A percentile compares a stretch with the other conserved stretches of the same genome.
Conservation (phyloP, 1,284 basidiomycete genomes). For the Mycena sp. region DNA sequence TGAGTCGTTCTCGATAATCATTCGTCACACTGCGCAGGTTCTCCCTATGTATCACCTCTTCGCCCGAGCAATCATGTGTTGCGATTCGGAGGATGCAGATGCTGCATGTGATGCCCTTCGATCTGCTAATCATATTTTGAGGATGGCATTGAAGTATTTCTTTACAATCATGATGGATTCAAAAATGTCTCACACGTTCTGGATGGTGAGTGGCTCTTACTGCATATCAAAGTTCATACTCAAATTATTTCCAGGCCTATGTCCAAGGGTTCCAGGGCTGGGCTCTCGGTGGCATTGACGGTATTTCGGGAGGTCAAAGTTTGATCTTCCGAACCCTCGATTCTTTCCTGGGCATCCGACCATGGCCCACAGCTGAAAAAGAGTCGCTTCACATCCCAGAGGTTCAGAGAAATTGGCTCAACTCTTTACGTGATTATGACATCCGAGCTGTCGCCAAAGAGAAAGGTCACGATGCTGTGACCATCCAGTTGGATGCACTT, state of each 20-base stretch:
- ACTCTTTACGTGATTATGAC: slow-evolving; percentile 30
- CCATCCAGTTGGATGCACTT: slow-evolving; percentile 29
- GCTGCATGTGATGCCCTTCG: slow-evolving; percentile 21
- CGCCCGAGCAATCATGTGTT: slow-evolving; percentile 16
- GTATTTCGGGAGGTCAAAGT: slow-evolving; percentile 32
- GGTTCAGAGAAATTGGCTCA: slow-evolving; percentile 32
- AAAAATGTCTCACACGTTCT: slow-evolving; percentile 28
- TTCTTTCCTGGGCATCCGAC: slow-evolving; percentile 32
- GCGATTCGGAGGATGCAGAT: slow-evolving; percentile 16
- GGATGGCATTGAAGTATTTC: slow-evolving; percentile 28
- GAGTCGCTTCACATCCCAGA: slow-evolving; percentile 29
- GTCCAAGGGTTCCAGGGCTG: slow-evolving; percentile 35
- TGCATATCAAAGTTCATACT: not conserved
- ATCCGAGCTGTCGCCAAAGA: slow-evolving; percentile 26
- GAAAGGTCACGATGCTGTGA: slow-evolving; percentile 20
- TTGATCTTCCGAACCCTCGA: slow-evolving; percentile 32
- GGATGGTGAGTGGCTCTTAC: slow-evolving; percentile 21
- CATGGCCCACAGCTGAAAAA: slow-evolving; percentile 30
- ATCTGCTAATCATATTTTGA: slow-evolving; percentile 26
- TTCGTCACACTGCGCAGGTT: no score
- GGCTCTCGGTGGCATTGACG: slow-evolving; percentile 32
- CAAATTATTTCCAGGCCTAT: slow-evolving; percentile 20
- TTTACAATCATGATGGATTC: slow-evolving; percentile 31
- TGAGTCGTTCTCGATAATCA: no score
- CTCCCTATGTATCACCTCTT: slow-evolving; percentile 31